Evolutionary conservation across 2,329 filamentous ascomycete genomes (phyloP).

Genomic region (Aspergillus fischeri): DNA sequence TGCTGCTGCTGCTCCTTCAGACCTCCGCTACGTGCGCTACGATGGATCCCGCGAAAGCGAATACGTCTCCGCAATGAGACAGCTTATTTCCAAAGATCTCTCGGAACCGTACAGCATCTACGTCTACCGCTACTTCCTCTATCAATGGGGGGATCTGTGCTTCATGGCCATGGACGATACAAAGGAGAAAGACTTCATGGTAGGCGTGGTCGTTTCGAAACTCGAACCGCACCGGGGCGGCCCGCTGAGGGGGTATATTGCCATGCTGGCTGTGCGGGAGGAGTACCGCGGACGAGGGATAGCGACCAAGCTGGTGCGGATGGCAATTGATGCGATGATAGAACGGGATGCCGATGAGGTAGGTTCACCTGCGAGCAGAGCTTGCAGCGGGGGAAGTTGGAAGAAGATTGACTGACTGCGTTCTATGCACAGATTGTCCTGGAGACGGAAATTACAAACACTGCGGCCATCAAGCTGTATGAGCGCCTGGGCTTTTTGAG

Average conservation of each 20-base stretch:
- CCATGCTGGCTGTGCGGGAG: constrained; percentile 91
- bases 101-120: constrained; percentile 99
- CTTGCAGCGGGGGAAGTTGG: not conserved
- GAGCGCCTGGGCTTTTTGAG: constrained; percentile 87
- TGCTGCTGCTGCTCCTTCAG: constrained; percentile 36
- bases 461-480: constrained; percentile 84
- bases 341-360: constrained; percentile 78
- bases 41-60: constrained; percentile 55
- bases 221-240: constrained; percentile 85
- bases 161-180: constrained; percentile 66
- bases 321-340: constrained; percentile 88
- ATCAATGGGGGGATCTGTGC: constrained; percentile 97
- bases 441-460: constrained; percentile 92
- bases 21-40: constrained; percentile 57
- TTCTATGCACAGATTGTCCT: constrained; percentile 65
- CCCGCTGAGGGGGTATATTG: constrained; percentile 89
- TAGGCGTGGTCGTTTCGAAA: constrained; percentile 93
- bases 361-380: constrained; percentile 6
- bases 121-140: constrained; percentile 96
- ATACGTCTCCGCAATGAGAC: constrained; percentile 80
- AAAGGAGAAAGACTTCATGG: constrained; percentile 45
- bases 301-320: constrained; percentile 80
- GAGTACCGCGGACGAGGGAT: constrained; percentile 79
- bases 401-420: not conserved
- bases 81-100: constrained; percentile 90